A percentile compares a stretch with the other conserved stretches of the same genome.
These are phyloP conservation scores for Fragaria ananassa DNA, from an alignment of 306 rosid genomes.

Conservation along the genomic window DNA sequence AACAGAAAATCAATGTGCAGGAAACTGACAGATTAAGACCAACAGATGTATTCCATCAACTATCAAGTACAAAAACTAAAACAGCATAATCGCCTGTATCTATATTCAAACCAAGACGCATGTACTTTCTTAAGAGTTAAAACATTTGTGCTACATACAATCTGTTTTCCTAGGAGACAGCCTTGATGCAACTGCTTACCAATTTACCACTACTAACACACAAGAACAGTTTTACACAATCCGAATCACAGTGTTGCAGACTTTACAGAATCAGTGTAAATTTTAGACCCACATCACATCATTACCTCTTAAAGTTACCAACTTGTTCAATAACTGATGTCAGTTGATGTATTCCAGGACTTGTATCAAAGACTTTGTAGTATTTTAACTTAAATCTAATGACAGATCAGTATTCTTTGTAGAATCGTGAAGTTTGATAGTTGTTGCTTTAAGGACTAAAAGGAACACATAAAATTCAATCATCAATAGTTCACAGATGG, in stretches of 20 bases:
- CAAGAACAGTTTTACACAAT: background rate
- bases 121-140: background rate
- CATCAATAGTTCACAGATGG: background rate
- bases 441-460: background rate
- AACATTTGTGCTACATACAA: background rate
- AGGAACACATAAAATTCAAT: background rate
- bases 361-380: background rate
- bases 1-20: constrained; percentile 5
- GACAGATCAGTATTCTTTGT: background rate
- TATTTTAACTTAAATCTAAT: background rate
- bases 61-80: background rate
- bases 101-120: background rate
- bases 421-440: background rate
- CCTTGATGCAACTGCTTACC: background rate
- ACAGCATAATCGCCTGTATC: background rate
- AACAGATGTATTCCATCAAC: background rate
- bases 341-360: background rate
- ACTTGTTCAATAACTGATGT: background rate
- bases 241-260: background rate
- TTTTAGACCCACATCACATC: background rate
- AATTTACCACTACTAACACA: background rate
- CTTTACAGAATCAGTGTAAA: background rate
- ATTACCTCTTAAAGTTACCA: background rate
- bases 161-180: background rate
- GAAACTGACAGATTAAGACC: background rate